Evolutionary conservation across 495 filamentous ascomycete genomes (phyloP).

Genomic region (Coniosporium apollinis): DNA sequence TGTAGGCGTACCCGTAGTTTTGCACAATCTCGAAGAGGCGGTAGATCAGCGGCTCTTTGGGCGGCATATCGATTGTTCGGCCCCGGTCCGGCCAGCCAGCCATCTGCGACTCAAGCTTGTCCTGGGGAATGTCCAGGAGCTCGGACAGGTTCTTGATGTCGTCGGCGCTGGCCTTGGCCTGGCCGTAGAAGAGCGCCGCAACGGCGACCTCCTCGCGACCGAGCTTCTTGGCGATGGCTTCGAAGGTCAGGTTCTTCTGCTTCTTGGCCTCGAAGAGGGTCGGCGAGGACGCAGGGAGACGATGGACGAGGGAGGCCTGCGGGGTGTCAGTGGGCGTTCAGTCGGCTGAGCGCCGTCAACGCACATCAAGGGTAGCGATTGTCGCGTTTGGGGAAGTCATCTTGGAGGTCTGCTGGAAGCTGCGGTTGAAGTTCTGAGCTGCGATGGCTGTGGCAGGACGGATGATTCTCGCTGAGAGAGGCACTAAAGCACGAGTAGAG

Average conservation of each 20-base stretch:
- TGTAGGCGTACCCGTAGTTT: constrained; percentile 96
- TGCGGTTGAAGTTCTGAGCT: constrained; percentile 5
- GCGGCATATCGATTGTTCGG: constrained; percentile 77
- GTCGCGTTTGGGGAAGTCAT: constrained; percentile 8
- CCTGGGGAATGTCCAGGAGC: constrained; percentile 45
- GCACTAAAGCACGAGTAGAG: constrained; percentile 10
- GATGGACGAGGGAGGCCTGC: constrained; percentile 21
- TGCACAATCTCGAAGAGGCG: constrained; percentile 91
- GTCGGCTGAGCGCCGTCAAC: not conserved
- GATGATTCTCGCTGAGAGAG: constrained; percentile 2
- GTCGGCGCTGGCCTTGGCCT: constrained; percentile 60
- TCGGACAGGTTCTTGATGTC: constrained; percentile 58
- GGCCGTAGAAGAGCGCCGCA: constrained; percentile 90
- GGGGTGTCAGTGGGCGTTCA: not conserved
- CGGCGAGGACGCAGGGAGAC: constrained; percentile 49
- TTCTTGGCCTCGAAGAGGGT: constrained; percentile 81
- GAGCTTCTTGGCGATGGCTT: constrained; percentile 56
- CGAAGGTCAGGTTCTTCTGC: constrained; percentile 56
- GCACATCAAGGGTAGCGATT: constrained; percentile 15
- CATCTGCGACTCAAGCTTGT: constrained; percentile 42
- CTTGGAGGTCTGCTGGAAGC: constrained; percentile 4
- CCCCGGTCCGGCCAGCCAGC: constrained; percentile 70
- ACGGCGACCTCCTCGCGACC: constrained; percentile 79
- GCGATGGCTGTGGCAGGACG: constrained; percentile 6
- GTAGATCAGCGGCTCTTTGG: constrained; percentile 86